Base-by-base conservation (phyloP, 768 basidiomycete species). In the Rhodosporidiobolus odoratus region DNA sequence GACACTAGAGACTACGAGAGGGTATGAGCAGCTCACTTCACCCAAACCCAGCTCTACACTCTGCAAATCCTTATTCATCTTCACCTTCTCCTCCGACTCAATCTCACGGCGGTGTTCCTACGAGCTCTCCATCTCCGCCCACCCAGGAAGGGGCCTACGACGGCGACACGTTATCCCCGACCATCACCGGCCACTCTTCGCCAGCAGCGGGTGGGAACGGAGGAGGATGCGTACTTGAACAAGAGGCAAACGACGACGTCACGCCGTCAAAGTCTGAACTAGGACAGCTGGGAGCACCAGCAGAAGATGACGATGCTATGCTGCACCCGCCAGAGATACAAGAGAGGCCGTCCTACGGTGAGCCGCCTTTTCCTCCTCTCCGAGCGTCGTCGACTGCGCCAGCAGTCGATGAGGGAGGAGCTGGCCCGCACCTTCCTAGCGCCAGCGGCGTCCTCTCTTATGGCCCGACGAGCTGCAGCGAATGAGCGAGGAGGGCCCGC, bases 41-140 rank as follows among this genome's bases (percentile, higher is more conserved):
- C 58, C 58, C 25, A 17, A 59, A 59, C 43, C 58, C 58, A 15
- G 58, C 41, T 6, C 43, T 59, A 17, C 58, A 43, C 35, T 35
- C 34, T 23, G 21, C 37, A 13, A 21, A 40, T 4, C 25, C 57
- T 4, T 9, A 7, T 6, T n/a, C 23, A 9, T n/a, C 25, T 16
- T 5, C 21, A 19, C 54, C 21, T 25, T 37, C 38, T 19, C n/a
- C 30, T 34, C n/a, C 52, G 10, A 23, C 25, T 34, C 52, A 34
- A 10, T 34, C 30, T 23, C 38, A 40, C 38, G 32, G 34, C 52
- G 52, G 52, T 13, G 52, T 30, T 13, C 52, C 54, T 21, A 4
- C 54, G 32, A 6, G 32, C 10, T 35, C 34, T 34, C 21, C 54
- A 10, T 34, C 54, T 17, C 12, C n/a, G n/a, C n/a, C n/a, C n/a